Evolutionary conservation across 2,329 filamentous ascomycete species (phyloP), one percentile per base, ranked within the genome.

Genomic region (Cladosporium colombiae): DNA sequence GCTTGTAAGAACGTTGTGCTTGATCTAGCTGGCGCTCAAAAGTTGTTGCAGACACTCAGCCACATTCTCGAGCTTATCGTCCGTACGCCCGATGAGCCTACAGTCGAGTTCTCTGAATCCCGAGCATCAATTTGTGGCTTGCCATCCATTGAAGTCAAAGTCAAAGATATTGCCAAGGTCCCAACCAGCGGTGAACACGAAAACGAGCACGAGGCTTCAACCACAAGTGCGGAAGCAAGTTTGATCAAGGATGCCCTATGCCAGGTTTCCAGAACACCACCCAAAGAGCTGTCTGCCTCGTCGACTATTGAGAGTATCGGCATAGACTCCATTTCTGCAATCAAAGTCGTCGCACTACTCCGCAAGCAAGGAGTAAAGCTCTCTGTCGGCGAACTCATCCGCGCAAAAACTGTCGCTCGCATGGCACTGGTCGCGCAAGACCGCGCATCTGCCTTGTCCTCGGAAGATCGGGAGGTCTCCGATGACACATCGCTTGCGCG

Each of bases 311-410:
- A 95, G 76, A 89, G 95, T 68, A 83, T 97, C 1, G 93, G 93
- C 0, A 85, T 97, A 1, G 93, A 97, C 75, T 97, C 93, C 0
- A 96, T 97, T 76, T 94, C 89, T 69, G 90, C 92, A 1, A 95
- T 97, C 79, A 96, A 95, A 73, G 88, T 93, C 3, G 87, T 88
- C 10, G 85, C 89, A 0, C 81, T 93, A 8, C 80, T 97, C 4
- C 88, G 86, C 50, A 90, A 86, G 70, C 78, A 83, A 50, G 85
- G 83, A 0, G 77, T 97, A 8, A 77, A 79, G 14, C 76, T 96
- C 0, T 83, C 84, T 37, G 90, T 94, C 3, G 88, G 90, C 50
- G 86, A 91, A 46, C 86, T 97, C 72, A 79, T 96, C 2, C 86
- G 81, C 66, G 86, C 88, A 1, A 81, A 84, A 4, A 92, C 87